These are phyloP conservation scores for Leccinum arenicola DNA, from an alignment of 768 basidiomycete genomes.

Conservation along the genomic window DNA sequence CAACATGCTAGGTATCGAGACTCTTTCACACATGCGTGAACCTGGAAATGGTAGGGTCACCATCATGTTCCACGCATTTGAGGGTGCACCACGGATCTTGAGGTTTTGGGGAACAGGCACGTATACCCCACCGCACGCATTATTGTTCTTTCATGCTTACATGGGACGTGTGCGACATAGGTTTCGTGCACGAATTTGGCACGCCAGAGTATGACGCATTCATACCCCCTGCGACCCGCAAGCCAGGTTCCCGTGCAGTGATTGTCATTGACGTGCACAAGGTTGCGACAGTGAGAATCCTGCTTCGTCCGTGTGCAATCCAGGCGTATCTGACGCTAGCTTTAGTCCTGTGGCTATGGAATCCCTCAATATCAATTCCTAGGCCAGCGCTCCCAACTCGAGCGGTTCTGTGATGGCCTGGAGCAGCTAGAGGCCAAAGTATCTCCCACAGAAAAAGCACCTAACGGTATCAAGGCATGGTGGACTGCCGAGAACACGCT, in stretches of 20 bases:
- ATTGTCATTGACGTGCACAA: constrained; percentile 61
- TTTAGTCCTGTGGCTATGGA: constrained; percentile 64
- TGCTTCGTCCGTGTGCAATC: not conserved
- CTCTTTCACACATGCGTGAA: constrained; percentile 59
- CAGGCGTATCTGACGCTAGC: not conserved
- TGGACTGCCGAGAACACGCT: constrained; percentile 49
- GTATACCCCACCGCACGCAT: constrained; percentile 3
- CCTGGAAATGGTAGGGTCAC: constrained; percentile 55
- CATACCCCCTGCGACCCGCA: constrained; percentile 44
- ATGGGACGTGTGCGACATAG: constrained; percentile 29
- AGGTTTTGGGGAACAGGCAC: constrained; percentile 58
- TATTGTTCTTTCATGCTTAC: not conserved
- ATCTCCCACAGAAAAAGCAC: constrained; percentile 21
- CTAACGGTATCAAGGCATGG: constrained; percentile 51
- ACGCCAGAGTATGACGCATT: constrained; percentile 56
- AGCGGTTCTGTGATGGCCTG: constrained; percentile 42
- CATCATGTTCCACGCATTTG: constrained; percentile 59
- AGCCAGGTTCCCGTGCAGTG: constrained; percentile 56
- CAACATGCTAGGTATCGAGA: constrained; percentile 46
- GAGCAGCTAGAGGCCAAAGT: constrained; percentile 41
- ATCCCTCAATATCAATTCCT: constrained; percentile 61
- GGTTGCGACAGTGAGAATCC: constrained; percentile 44
- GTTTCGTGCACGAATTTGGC: constrained; percentile 59
- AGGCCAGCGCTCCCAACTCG: constrained; percentile 51
- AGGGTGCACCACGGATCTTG: constrained; percentile 56